A percentile compares a stretch with the other conserved stretches of the same genome.
Evolutionary conservation across 2,329 filamentous ascomycete species (phyloP).

Genomic region (Calonectria fujianensis): DNA sequence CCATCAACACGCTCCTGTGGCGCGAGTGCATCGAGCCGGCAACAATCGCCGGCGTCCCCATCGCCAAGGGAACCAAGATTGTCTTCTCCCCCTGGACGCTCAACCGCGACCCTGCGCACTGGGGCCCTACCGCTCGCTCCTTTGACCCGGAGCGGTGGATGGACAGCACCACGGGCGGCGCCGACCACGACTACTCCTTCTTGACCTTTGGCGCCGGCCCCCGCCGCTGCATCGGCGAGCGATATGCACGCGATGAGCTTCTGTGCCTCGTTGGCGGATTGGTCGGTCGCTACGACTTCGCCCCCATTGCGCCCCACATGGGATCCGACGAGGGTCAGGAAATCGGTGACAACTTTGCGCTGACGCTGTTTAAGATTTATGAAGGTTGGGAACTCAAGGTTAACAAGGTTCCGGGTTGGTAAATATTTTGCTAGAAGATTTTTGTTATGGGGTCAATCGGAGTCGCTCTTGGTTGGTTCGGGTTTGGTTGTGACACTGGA

Average conservation of each 20-base stretch:
- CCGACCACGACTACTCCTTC: constrained; percentile 12
- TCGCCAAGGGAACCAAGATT: constrained; percentile 6
- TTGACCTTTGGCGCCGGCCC: constrained; percentile 12
- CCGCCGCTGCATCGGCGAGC: constrained; percentile 10
- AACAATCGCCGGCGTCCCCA: not conserved
- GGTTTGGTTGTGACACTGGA: not conserved
- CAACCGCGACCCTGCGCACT: constrained; percentile 8
- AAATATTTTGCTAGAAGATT: not conserved
- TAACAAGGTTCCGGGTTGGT: constrained; percentile 6
- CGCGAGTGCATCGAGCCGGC: constrained; percentile 8
- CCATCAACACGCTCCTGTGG: constrained; percentile 9
- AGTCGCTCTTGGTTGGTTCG: not conserved
- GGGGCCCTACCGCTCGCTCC: not conserved
- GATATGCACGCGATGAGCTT: constrained; percentile 4
- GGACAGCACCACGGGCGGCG: not conserved
- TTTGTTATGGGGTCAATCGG: not conserved
- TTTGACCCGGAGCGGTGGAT: constrained; percentile 18
- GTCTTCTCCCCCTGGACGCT: constrained; percentile 15
- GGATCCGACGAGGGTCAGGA: constrained; percentile 11
- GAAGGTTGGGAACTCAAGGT: constrained; percentile 12
- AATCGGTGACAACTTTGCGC: not conserved
- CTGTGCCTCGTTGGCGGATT: not conserved
- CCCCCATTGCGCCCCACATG: not conserved
- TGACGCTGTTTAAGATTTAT: constrained; percentile 17
- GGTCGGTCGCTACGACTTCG: constrained; percentile 5